Evolutionary conservation across 1,284 basidiomycete genomes (phyloP).

Genomic region (Peniophora sp.): DNA sequence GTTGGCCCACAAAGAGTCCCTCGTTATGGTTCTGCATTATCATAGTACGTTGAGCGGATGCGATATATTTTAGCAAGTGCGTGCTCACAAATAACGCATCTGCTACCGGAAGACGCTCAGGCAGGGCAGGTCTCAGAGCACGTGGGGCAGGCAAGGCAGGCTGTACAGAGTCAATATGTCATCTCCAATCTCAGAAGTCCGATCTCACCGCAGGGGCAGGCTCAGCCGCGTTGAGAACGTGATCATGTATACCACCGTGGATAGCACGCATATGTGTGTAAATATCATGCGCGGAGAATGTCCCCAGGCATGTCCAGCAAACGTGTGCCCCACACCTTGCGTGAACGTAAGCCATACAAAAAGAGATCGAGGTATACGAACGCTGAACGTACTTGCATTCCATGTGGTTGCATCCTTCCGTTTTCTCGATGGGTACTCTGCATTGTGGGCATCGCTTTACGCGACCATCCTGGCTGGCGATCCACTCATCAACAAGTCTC

Average conservation of each 20-base stretch:
- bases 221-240: background rate
- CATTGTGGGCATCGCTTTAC: conserved; percentile 35
- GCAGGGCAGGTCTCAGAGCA: too few relatives aligned
- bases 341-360: background rate
- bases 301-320: conserved; percentile 43
- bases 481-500: background rate
- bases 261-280: conserved; percentile 9
- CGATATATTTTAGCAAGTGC: too few relatives aligned
- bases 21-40: too few relatives aligned
- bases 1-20: too few relatives aligned
- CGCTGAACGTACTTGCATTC: conserved; percentile 22
- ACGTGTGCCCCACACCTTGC: conserved; percentile 40
- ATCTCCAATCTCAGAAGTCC: too few relatives aligned
- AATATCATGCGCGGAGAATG: conserved; percentile 17
- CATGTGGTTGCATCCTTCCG: conserved; percentile 51
- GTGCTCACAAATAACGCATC: too few relatives aligned
- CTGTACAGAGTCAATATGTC: too few relatives aligned
- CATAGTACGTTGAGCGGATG: too few relatives aligned
- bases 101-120: too few relatives aligned
- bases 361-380: background rate
- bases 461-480: background rate
- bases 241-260: conserved; percentile 9
- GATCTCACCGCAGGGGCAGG: too few relatives aligned
- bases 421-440: conserved; percentile 37
- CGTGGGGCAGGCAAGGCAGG: too few relatives aligned